Evolutionary conservation across 2,329 filamentous ascomycete species (phyloP).

Genomic region (Penicillium sclerotiorum): DNA sequence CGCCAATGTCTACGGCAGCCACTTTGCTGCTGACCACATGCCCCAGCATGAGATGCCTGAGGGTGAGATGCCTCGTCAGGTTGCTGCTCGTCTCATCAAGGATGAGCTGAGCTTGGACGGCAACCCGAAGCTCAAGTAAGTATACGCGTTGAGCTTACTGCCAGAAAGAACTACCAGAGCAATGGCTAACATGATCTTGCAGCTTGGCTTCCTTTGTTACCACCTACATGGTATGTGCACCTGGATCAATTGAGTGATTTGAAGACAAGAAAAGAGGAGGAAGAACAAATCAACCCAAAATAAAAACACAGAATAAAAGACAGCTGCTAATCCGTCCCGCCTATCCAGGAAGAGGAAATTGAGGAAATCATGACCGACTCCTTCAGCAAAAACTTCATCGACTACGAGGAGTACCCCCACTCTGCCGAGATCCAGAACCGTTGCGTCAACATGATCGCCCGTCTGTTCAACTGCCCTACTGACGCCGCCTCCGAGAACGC

Average conservation of each 20-base stretch:
- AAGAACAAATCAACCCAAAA: neutral
- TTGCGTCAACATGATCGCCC: constrained; percentile 87
- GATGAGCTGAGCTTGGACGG: constrained; percentile 91
- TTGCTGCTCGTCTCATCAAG: constrained; percentile 97
- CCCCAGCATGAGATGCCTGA: constrained; percentile 87
- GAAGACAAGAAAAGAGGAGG: neutral
- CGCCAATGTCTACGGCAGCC: constrained; percentile 84
- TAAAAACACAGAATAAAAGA: neutral
- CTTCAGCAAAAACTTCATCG: constrained; percentile 94
- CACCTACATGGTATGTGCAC: constrained; percentile 80
- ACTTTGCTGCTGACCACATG: constrained; percentile 78
- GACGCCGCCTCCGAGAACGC: constrained; percentile 60
- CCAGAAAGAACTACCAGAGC: neutral
- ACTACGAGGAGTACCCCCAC: constrained; percentile 83
- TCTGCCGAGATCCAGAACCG: constrained; percentile 87
- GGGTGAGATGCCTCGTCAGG: constrained; percentile 82
- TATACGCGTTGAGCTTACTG: neutral
- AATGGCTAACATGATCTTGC: constrained; percentile 12
- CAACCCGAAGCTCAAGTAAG: constrained; percentile 73
- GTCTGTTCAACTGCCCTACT: constrained; percentile 79
- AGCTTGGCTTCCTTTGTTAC: constrained; percentile 92
- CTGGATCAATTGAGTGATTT: too few relatives aligned
- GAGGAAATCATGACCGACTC: constrained; percentile 94
- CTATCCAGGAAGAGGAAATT: constrained; percentile 77
- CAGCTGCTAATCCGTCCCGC: neutral